Evolutionary conservation across 2,329 filamentous ascomycete genomes (phyloP).

Genomic region (Penicillium expansum): DNA sequence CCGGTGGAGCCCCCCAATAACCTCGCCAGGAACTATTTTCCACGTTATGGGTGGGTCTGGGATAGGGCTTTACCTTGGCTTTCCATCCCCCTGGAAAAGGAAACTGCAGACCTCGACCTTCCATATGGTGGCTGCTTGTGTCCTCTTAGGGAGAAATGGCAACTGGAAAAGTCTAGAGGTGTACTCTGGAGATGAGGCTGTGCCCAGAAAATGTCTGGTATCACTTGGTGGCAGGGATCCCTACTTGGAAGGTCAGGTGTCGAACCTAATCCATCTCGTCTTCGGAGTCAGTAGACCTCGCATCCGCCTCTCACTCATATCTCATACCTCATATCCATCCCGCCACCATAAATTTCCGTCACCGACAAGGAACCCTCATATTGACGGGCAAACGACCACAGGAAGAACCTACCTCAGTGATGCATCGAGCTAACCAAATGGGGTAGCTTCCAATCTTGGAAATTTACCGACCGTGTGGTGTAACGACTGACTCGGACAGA

Average conservation of each 20-base stretch:
- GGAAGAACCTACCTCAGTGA: neutral
- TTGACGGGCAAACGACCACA: neutral
- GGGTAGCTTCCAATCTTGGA: neutral
- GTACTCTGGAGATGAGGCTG: neutral
- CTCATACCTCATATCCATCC: neutral
- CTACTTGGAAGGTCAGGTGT: neutral
- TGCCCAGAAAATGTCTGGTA: no score
- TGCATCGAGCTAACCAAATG: neutral
- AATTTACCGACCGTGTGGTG: neutral
- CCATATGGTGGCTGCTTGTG: neutral
- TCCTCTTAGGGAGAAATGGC: neutral
- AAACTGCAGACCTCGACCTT: neutral
- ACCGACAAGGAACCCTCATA: neutral
- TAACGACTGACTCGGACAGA: neutral
- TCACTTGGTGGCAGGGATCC: neutral
- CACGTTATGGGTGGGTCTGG: neutral
- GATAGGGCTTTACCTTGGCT: neutral
- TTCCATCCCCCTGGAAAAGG: neutral
- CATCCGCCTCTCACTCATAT: neutral
- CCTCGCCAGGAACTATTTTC: slow-evolving; percentile 7
- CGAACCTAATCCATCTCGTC: neutral
- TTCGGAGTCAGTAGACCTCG: neutral
- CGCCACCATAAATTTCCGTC: neutral
- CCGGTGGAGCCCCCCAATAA: slow-evolving; percentile 5
- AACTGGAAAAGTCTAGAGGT: neutral